phyloP scores from a whole-genome alignment of 345 rosid species.

The Rhodamnia rubescens region DNA sequence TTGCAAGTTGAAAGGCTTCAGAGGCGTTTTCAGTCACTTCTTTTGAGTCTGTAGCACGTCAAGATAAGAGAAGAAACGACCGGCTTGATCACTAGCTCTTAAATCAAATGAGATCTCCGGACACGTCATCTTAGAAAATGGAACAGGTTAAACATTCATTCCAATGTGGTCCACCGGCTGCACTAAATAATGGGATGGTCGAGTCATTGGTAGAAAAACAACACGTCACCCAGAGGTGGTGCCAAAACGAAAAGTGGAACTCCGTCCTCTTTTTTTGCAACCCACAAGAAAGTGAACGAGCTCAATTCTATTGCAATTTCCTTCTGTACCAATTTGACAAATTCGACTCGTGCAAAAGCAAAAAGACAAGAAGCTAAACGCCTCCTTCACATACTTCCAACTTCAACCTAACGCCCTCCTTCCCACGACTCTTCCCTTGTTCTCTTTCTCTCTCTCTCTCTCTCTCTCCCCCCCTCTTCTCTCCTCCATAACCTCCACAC shows the following conservation, averaged over 20 bases:
- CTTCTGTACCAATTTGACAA: neutral
- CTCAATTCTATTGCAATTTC: neutral
- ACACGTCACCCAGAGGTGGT: neutral
- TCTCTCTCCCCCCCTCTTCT: neutral
- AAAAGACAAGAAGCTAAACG: neutral
- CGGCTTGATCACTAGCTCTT: neutral
- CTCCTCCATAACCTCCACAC: constrained; percentile 1
- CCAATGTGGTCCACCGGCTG: neutral
- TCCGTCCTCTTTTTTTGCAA: no score
- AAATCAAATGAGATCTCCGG: neutral
- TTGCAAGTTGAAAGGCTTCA: neutral
- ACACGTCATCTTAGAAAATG: neutral
- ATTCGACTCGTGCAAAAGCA: neutral
- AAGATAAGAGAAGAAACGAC: neutral
- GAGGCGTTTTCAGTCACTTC: neutral
- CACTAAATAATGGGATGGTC: neutral
- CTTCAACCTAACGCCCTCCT: neutral
- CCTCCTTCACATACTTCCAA: neutral
- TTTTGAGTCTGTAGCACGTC: neutral
- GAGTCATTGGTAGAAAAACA: neutral
- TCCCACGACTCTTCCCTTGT: neutral
- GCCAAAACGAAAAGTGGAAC: neutral
- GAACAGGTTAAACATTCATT: neutral
- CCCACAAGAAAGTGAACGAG: no score
- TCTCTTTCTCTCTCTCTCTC: neutral